Percentiles rank a stretch among this genome's conserved stretches.
These are phyloP conservation scores for Begonia masoniana DNA, from an alignment of 306 rosid genomes.

Conservation along the genomic window DNA sequence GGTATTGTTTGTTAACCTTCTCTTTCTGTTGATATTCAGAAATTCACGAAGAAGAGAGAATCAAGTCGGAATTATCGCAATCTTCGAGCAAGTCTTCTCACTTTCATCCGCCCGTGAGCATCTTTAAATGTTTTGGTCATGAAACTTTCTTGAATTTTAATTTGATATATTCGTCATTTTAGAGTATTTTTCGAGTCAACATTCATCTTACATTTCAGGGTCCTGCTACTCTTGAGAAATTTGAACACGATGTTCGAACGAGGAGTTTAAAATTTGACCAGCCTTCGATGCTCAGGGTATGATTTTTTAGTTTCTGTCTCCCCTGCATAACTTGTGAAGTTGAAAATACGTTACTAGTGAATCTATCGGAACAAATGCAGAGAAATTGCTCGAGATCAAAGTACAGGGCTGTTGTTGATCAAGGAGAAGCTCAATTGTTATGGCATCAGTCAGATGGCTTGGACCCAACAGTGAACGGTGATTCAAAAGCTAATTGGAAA, in stretches of 20 bases:
- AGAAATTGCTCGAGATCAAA: constrained; percentile 46
- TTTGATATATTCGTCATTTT: too few species aligned
- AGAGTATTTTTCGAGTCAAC: too few species aligned
- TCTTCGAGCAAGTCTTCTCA: constrained; percentile 32
- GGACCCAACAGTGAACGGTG: constrained; percentile 24
- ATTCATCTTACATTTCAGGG: constrained; percentile 21
- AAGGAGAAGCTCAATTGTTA: constrained; percentile 9
- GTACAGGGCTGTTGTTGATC: constrained; percentile 12
- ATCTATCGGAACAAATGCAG: constrained; percentile 22
- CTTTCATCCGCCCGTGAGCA: constrained; percentile 33
- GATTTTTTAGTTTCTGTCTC: not conserved
- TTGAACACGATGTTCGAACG: constrained; percentile 42
- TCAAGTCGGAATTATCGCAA: constrained; percentile 18
- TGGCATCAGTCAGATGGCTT: constrained; percentile 13
- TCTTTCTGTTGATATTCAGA: too few species aligned
- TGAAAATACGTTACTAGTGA: not conserved
- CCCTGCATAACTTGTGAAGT: not conserved
- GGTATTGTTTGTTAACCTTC: too few species aligned
- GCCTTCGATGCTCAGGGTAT: constrained; percentile 31
- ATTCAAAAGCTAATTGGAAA: constrained; percentile 38
- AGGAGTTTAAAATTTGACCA: constrained; percentile 50
- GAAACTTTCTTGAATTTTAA: too few species aligned
- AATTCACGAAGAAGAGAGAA: too few species aligned
- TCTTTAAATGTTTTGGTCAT: not conserved
- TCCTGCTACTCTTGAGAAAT: constrained; percentile 83